Base-by-base conservation (phyloP, 495 filamentous ascomycete species). In the Aspergillus mulundensis region DNA sequence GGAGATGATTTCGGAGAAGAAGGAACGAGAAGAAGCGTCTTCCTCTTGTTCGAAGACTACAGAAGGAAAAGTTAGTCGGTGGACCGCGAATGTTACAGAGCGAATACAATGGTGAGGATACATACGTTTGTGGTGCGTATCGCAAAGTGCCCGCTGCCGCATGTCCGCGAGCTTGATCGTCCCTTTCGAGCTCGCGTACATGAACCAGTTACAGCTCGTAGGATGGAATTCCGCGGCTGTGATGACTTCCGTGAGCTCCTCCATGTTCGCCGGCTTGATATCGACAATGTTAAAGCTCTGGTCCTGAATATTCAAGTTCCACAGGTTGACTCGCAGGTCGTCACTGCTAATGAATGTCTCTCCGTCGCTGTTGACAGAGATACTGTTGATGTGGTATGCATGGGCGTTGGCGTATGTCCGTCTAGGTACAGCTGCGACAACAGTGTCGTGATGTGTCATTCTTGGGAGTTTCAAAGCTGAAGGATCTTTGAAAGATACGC, bases 221-320 rank as follows among this genome's bases (percentile, higher is more conserved):
- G 94, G 94, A 69, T 98, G 94, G 69, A 98, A 98, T 67, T 98
- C 94, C 42, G 94, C 95, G 32, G 94, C 94, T 24, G 94, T 98
- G 62, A 98, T 97, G 54, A 98, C 94, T 72, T 98, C 94, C 1
- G 94, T 98, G 60, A 98, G 79, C 77, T 98, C 94, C 72, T 98
- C 94, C 94, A 98, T 98, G 71, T 98, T 98, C 11, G 94, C 94
- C 1, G 94, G 94, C 70, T 98, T 98, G 74, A 98, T 98, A 72
- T 98, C 94, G 57, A 98, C 94, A 67, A 98, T 98, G 77, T 98
- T 98, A 82, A 98, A 98, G 79, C 94, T 97, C 74, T 97, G 93
- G 59, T 97, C 94, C 72, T 98, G 95, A 51, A 98, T 97, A 72
- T 98, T 97, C 62, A 97, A 76, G 63, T 98, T 97, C 94, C 94